phyloP scores from a whole-genome alignment of 495 filamentous ascomycete genomes.

The Lophium mytilinum region DNA sequence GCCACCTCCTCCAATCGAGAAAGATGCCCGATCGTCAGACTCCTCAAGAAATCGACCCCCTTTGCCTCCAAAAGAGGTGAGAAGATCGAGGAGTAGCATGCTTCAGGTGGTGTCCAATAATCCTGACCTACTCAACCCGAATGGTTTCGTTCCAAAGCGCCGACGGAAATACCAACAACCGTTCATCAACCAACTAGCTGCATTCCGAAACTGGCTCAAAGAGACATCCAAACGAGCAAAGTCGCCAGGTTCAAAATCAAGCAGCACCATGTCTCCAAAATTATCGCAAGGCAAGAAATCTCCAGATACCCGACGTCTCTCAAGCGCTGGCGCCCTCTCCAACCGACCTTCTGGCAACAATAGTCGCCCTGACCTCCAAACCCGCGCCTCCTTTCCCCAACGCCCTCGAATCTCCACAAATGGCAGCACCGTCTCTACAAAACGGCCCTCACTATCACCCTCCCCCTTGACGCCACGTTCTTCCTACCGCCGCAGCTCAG shows the following conservation, averaged over 20 bases:
- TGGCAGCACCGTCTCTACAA: conserved; percentile 52
- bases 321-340: conserved; percentile 7
- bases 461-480: conserved; percentile 81
- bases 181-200: conserved; percentile 68
- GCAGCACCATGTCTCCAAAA: conserved; percentile 31
- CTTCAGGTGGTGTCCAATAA: conserved; percentile 72
- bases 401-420: conserved; percentile 30
- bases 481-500: conserved; percentile 66
- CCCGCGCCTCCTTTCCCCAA: conserved; percentile 24
- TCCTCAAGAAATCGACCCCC: conserved; percentile 65
- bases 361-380: conserved; percentile 25
- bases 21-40: conserved; percentile 63
- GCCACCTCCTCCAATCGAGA: conserved; percentile 65
- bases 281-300: conserved; percentile 14
- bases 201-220: conserved; percentile 82
- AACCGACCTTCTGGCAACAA: conserved; percentile 11
- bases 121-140: conserved; percentile 51
- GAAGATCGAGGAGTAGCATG: conserved; percentile 65
- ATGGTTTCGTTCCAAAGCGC: conserved; percentile 45
- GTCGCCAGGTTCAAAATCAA: conserved; percentile 49
- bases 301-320: conserved; percentile 16
- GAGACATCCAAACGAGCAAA: conserved; percentile 67
- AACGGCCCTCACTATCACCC: conserved; percentile 81
- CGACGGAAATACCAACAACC: conserved; percentile 58
- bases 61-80: conserved; percentile 77